Evolutionary conservation across 345 rosid species (phyloP), one percentile per base, ranked within the genome.

Genomic region (Atalantia buxifolia): DNA sequence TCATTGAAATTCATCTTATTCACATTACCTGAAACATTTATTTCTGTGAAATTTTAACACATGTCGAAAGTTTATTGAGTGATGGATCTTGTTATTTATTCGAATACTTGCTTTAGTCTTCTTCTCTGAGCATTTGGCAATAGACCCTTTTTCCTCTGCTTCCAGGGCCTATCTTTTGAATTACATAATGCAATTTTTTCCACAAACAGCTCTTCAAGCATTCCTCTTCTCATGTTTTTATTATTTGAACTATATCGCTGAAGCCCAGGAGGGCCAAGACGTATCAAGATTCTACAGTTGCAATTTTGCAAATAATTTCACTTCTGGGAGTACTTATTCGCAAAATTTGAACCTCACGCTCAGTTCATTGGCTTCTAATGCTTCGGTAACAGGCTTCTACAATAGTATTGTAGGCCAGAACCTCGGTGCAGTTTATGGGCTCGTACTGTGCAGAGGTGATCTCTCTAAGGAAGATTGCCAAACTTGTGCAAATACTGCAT

Each of bases 401-500:
- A 75, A 5, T 28, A 73, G 66, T 55, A 57, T 27, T 6, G 40
- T 56, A 0, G 84, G 86, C 35, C 78, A 79, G 73, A 70, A 50
- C 45, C 35, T 31, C 2, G 3, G 77, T 61, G 28, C 28, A 1
- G 84, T 74, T 35, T 80, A 74, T 69, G 86, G 84, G 2, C 80
- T 86, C 16, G 50, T 79, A 40, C 85, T 63, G 63, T 82, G 87
- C 77, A 74, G 79, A 75, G 79, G 73, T 33, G 78, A 80, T 42
- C 27, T 63, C 30, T 79, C 84, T 9, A 19, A 31, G 21, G 71
- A 45, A n/a, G 80, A 48, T 6, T 87, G 89, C 70, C 81, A 76
- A 80, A 25, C 71, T 55, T 82, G 86, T 67, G 83, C 75, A 8
- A 50, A 36, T 24, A 59, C 50, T 3, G 61, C 77, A 12, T 56